These are phyloP conservation scores for Gossypioides kirkii DNA, from an alignment of 345 rosid species.

Conservation along the genomic window DNA sequence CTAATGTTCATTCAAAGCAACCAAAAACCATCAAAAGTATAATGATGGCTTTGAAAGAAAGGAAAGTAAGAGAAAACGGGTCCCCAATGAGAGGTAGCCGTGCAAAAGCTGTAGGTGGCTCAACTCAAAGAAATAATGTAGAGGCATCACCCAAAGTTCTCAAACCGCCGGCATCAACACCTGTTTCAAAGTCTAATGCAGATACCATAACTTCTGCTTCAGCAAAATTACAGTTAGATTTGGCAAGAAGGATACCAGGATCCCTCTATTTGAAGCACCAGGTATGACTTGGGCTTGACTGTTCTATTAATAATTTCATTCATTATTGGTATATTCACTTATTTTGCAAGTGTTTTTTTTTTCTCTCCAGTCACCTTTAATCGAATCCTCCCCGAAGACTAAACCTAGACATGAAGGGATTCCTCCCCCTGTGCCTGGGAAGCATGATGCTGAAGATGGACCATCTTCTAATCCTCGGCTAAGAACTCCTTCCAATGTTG, in stretches of 20 bases:
- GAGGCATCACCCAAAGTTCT: constrained; percentile 69
- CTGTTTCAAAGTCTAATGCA: constrained; percentile 49
- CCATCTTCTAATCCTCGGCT: constrained; percentile 39
- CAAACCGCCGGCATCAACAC: constrained; percentile 43
- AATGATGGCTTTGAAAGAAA: constrained; percentile 94
- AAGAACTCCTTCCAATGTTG: constrained; percentile 59
- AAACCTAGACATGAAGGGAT: constrained; percentile 67
- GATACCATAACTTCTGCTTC: constrained; percentile 34
- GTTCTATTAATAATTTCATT: neutral
- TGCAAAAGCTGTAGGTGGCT: constrained; percentile 37
- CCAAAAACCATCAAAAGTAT: constrained; percentile 81
- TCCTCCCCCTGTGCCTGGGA: constrained; percentile 49
- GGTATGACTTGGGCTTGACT: constrained; percentile 33
- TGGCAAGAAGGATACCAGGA: constrained; percentile 41
- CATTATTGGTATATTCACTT: constrained; percentile 10
- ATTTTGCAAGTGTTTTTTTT: constrained; percentile 2
- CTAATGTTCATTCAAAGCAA: constrained; percentile 56
- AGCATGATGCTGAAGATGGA: constrained; percentile 53
- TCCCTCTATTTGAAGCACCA: constrained; percentile 64
- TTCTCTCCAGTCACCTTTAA: constrained; percentile 50
- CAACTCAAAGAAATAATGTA: constrained; percentile 43
- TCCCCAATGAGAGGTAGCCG: constrained; percentile 77
- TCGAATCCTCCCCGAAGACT: constrained; percentile 57
- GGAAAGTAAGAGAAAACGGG: constrained; percentile 73
- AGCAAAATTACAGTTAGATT: constrained; percentile 47